These are phyloP conservation scores for Rhodotorula graminis DNA, from an alignment of 768 basidiomycete species.

Conservation along the genomic window DNA sequence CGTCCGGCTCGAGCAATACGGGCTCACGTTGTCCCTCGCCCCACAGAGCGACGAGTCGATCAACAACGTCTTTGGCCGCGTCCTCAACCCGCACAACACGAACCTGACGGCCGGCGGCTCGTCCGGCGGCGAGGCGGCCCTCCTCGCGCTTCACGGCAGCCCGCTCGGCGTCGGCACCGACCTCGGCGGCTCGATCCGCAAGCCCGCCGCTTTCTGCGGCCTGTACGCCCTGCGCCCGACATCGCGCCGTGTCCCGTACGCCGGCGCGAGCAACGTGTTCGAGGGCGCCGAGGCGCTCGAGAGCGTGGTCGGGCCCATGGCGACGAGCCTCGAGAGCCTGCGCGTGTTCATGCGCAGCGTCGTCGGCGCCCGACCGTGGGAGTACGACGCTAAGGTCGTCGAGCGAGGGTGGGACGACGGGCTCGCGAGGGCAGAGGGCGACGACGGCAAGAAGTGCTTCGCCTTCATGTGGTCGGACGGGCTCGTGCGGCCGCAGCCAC, in stretches of 20 bases:
- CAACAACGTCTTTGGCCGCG: too few species aligned
- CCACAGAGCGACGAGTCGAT: too few species aligned
- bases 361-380: constrained; percentile 62
- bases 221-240: constrained; percentile 49
- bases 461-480: background rate
- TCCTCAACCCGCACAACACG: too few species aligned
- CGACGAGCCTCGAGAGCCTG: constrained; percentile 58
- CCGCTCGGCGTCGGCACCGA: constrained; percentile 28
- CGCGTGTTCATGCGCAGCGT: constrained; percentile 58
- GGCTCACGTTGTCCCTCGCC: too few species aligned
- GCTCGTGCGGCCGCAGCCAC: too few species aligned
- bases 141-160: constrained; percentile 55
- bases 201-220: constrained; percentile 64
- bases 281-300: constrained; percentile 12
- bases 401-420: background rate
- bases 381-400: constrained; percentile 57
- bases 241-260: constrained; percentile 1
- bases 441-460: too few species aligned
- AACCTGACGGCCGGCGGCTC: constrained; percentile 71
- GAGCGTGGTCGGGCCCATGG: constrained; percentile 23
- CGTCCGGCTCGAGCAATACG: too few species aligned
- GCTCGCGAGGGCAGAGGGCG: background rate
- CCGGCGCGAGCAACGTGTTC: background rate
- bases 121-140: constrained; percentile 78
- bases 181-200: constrained; percentile 58